A percentile compares a stretch with the other conserved stretches of the same genome.
phyloP scores from a whole-genome alignment of 106 monocot species.

The Xerophyta viscosa region DNA sequence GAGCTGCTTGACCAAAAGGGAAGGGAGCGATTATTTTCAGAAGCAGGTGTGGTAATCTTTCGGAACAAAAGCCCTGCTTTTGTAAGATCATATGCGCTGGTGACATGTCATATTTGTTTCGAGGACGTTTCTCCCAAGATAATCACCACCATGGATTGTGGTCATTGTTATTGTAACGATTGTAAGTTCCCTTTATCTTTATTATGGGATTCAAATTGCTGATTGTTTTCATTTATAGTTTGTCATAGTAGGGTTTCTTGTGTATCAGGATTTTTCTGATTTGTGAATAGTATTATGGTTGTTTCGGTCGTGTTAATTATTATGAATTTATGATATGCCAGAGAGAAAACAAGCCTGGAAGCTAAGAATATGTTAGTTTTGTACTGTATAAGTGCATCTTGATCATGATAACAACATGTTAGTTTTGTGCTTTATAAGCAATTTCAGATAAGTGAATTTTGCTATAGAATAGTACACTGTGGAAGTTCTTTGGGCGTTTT shows the following conservation, averaged over 20 bases:
- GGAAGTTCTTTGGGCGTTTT: too few relatives aligned
- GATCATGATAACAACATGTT: too few relatives aligned
- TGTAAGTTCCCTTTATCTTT: constrained; percentile 37
- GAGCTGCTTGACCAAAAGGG: constrained; percentile 32
- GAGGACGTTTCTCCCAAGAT: constrained; percentile 21
- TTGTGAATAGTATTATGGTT: too few relatives aligned
- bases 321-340: too few relatives aligned
- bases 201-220: neutral
- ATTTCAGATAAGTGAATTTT: too few relatives aligned
- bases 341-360: too few relatives aligned
- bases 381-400: too few relatives aligned
- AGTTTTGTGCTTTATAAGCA: too few relatives aligned
- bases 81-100: neutral
- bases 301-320: too few relatives aligned
- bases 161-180: constrained; percentile 45
- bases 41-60: constrained; percentile 22
- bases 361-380: too few relatives aligned
- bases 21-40: constrained; percentile 22
- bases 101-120: constrained; percentile 42
- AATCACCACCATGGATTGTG: constrained; percentile 46
- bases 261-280: neutral
- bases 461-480: too few relatives aligned
- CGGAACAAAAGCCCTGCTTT: constrained; percentile 2
- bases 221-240: neutral
- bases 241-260: neutral